phyloP scores from a whole-genome alignment of 306 rosid genomes.

The Vigna hirtella region DNA sequence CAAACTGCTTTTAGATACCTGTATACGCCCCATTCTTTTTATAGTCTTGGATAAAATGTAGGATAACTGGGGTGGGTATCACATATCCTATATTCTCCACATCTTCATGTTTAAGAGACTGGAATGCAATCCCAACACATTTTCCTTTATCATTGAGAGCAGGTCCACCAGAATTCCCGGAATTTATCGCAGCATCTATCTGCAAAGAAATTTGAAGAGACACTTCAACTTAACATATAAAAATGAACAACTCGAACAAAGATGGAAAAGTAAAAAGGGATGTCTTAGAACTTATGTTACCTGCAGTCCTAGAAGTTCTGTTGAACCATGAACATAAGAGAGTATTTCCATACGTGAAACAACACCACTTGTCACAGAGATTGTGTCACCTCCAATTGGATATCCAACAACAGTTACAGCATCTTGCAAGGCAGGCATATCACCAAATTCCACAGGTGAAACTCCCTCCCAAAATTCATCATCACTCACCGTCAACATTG shows the following conservation, averaged over 20 bases:
- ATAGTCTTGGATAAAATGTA: constrained; percentile 90
- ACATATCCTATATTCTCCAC: constrained; percentile 95
- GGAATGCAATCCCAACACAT: constrained; percentile 99
- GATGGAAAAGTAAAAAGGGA: constrained; percentile 24
- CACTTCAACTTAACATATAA: constrained; percentile 10
- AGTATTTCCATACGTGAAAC: constrained; percentile 93
- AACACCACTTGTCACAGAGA: constrained; percentile 98
- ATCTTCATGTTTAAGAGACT: constrained; percentile 94
- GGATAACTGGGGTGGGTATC: constrained; percentile 95
- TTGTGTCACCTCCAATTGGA: constrained; percentile 97
- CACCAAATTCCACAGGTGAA: constrained; percentile 84
- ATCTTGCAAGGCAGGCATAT: constrained; percentile 88
- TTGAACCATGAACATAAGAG: constrained; percentile 94
- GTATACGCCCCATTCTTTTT: constrained; percentile 81
- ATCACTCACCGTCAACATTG: constrained; percentile 85
- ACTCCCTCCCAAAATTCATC: constrained; percentile 97
- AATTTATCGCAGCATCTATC: constrained; percentile 98
- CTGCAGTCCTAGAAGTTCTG: constrained; percentile 98
- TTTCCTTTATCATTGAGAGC: constrained; percentile 92
- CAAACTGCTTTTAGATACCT: constrained; percentile 40
- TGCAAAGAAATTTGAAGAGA: constrained; percentile 47
- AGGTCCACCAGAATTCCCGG: constrained; percentile 99
- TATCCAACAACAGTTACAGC: constrained; percentile 97
- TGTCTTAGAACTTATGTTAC: constrained; percentile 39
- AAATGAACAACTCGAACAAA: neutral